These are phyloP conservation scores for Takashimella tepidaria DNA, from an alignment of 1,284 basidiomycete genomes.

Conservation along the genomic window DNA sequence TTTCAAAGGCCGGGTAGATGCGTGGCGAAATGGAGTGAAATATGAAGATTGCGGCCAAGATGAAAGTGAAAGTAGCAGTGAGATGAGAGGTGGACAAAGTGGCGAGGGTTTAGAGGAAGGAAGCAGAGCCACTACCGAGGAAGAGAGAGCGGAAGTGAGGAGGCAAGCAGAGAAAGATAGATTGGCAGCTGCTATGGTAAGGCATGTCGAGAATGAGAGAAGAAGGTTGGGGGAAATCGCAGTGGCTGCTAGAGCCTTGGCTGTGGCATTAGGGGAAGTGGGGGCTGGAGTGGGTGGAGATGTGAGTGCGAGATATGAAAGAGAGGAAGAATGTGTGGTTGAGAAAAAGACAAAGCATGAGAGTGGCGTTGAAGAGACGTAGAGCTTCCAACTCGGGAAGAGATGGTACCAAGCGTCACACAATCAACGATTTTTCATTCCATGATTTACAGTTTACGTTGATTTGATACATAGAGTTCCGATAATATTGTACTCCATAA, in stretches of 20 bases:
- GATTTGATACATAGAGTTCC: no score
- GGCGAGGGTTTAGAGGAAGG: not conserved
- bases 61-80: not conserved
- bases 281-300: not conserved
- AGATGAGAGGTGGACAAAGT: not conserved
- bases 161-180: not conserved
- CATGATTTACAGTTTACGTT: no score
- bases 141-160: not conserved
- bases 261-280: not conserved
- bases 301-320: not conserved
- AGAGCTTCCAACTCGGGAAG: no score
- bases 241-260: not conserved
- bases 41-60: not conserved
- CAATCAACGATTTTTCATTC: no score
- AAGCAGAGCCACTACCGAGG: not conserved
- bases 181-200: not conserved
- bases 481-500: no score
- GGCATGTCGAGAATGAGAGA: not conserved
- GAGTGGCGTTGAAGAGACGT: not conserved
- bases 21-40: not conserved
- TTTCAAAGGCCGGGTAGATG: not conserved
- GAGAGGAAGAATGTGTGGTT: not conserved
- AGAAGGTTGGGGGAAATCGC: not conserved
- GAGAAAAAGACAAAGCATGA: not conserved
- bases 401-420: no score